These are phyloP conservation scores for Xylaria sp. DNA, from an alignment of 2,329 filamentous ascomycete genomes.

Conservation along the genomic window DNA sequence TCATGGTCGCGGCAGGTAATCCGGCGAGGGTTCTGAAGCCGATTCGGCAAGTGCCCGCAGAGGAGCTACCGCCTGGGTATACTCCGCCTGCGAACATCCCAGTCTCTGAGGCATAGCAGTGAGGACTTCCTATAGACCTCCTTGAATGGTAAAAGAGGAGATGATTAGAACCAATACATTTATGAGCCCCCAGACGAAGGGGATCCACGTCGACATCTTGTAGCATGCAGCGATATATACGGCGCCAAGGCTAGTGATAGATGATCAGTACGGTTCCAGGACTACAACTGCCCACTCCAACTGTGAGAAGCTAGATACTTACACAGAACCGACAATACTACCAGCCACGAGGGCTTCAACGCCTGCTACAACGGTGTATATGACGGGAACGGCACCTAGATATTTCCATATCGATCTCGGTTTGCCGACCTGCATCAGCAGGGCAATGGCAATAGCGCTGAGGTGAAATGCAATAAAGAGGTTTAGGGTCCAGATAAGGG, in stretches of 20 bases:
- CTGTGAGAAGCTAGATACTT: conserved; percentile 49
- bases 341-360: conserved; percentile 83
- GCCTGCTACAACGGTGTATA: conserved; percentile 77
- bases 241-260: conserved; percentile 71
- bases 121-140: conserved; percentile 71
- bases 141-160: conserved; percentile 92
- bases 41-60: conserved; percentile 35
- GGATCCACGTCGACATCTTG: conserved; percentile 93
- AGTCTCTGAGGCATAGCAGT: conserved; percentile 27
- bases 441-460: conserved; percentile 75
- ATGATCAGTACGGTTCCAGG: conserved; percentile 30
- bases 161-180: conserved; percentile 85
- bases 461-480: conserved; percentile 81
- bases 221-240: conserved; percentile 86
- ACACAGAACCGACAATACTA: conserved; percentile 84
- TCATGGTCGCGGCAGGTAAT: conserved; percentile 72
- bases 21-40: conserved; percentile 67
- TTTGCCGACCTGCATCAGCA: conserved; percentile 74
- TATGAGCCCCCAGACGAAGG: conserved; percentile 86
- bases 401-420: conserved; percentile 65
- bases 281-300: neutral
- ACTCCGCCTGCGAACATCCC: conserved; percentile 38
- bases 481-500: conserved; percentile 85
- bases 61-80: conserved; percentile 41
- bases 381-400: conserved; percentile 76